phyloP scores from a whole-genome alignment of 306 rosid species.

The Begonia peltatifolia region DNA sequence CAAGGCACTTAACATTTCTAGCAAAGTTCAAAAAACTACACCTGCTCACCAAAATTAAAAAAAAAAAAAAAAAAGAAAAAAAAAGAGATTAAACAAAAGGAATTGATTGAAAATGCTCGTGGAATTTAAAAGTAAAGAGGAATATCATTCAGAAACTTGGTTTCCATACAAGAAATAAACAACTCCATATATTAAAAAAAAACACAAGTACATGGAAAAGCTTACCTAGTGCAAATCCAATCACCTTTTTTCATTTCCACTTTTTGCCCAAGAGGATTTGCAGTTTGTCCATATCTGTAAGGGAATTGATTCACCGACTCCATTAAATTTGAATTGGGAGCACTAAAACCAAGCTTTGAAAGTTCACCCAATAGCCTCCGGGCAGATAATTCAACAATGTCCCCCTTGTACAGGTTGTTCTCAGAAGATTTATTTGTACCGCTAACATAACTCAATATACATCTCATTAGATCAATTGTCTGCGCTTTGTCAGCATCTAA shows the following conservation, averaged over 20 bases:
- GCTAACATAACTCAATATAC: slow-evolving; percentile 67
- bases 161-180: too few species aligned
- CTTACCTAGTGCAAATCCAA: slow-evolving; percentile 82
- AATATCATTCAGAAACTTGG: too few species aligned
- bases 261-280: slow-evolving; percentile 22
- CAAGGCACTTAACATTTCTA: slow-evolving; percentile 68
- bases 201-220: neutral
- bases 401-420: slow-evolving; percentile 26
- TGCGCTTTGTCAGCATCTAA: slow-evolving; percentile 44
- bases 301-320: slow-evolving; percentile 28
- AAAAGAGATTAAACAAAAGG: neutral
- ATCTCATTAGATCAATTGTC: slow-evolving; percentile 83
- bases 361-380: slow-evolving; percentile 55
- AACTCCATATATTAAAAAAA: too few species aligned
- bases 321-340: slow-evolving; percentile 28
- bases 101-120: neutral
- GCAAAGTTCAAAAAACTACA: slow-evolving; percentile 98
- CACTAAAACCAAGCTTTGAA: slow-evolving; percentile 43
- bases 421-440: slow-evolving; percentile 31
- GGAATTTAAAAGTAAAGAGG: too few species aligned
- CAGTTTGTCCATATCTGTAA: slow-evolving; percentile 25
- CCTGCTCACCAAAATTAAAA: slow-evolving; percentile 31
- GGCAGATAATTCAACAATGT: slow-evolving; percentile 55
- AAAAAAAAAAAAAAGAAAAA: neutral
- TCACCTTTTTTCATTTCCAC: slow-evolving; percentile 95